Conservation (phyloP, 1,284 basidiomycete species). For the Porogramme epimiltina region DNA sequence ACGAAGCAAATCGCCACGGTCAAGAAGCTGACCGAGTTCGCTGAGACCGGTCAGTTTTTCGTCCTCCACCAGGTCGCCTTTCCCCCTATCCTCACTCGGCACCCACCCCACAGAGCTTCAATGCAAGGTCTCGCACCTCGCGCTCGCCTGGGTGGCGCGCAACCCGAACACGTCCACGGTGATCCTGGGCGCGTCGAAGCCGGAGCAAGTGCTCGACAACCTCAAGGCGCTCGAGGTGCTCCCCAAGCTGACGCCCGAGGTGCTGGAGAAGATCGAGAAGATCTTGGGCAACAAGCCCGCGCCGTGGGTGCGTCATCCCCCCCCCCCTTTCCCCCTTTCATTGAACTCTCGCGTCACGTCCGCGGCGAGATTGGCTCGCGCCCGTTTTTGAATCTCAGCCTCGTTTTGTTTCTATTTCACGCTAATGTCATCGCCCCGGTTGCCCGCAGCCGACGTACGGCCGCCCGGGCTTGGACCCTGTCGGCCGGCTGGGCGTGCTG, state of each 20-base stretch:
- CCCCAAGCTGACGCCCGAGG: constrained; percentile 66
- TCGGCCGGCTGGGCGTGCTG: constrained; percentile 5
- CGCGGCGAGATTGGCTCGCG: too few species aligned
- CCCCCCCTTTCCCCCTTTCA: constrained; percentile 25
- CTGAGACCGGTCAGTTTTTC: constrained; percentile 45
- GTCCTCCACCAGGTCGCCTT: background rate
- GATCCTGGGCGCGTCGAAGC: constrained; percentile 63
- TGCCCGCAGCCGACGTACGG: constrained; percentile 23
- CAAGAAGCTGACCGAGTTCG: constrained; percentile 64
- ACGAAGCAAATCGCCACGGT: constrained; percentile 71
- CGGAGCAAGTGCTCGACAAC: constrained; percentile 68
- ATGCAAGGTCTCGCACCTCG: constrained; percentile 62
- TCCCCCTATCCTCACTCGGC: background rate
- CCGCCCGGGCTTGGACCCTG: constrained; percentile 14
- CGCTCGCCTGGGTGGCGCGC: constrained; percentile 70
- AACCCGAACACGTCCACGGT: constrained; percentile 60
- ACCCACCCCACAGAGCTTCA: constrained; percentile 44
- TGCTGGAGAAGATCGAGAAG: constrained; percentile 65
- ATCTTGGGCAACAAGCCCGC: constrained; percentile 57
- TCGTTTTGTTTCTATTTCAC: too few species aligned
- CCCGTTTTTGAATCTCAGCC: too few species aligned
- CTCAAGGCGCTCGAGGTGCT: constrained; percentile 71
- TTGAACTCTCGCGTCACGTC: background rate
- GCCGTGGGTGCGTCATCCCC: constrained; percentile 29
- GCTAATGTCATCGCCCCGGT: too few species aligned